Base-by-base conservation (phyloP, 1,284 basidiomycete species). In the Phellopilus nigrolimitatus region DNA sequence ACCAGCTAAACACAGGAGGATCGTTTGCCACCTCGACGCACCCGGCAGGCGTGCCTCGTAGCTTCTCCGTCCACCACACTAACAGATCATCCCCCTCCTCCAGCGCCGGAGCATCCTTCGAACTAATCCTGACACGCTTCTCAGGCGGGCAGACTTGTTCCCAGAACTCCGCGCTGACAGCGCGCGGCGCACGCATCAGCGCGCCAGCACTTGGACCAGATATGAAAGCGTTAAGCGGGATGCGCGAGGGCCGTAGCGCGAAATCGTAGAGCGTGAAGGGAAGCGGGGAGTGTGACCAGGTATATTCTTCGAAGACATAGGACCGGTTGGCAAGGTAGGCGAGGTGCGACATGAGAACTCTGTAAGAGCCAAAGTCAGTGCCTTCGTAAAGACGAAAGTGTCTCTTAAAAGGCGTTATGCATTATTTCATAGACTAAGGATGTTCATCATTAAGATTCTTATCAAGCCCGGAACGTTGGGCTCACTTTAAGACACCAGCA, bases 171-270 rank as follows among this genome's bases (percentile, higher is more conserved):
- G 60, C 60, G 10, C 60, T 61, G 7, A 75, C 67, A 4, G 70
- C 61, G 6, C 65, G 64, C 8, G 72, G 72, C 0, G 56, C 40
- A 5, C 65, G 62, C 61, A 68, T 67, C 12, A 58, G 44, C 4
- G 64, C 70, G 7, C 72, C 72, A 0, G 68, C 71, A 40, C 69
- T 66, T 0, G 72, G 66, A n/a, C 73, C 72, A n/a, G n/a, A n/a
- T n/a, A n/a, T n/a, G n/a, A n/a, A n/a, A n/a, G n/a, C n/a, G n/a
- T n/a, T n/a, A n/a, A 66, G 52, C 12, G 57, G 59, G 17, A 59
- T 56, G 8, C 47, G 47, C 9, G 57, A 43, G 19, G 53, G 45
- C 13, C 62, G 38, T 4, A 63, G 41, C 36, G 59, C 59, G 47
- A 52, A 54, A 46, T 61, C 66, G 60, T 60, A 58, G 27, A 64